These are phyloP conservation scores for Scleromitrula shiraiana DNA, from an alignment of 2,329 filamentous ascomycete species.

Conservation along the genomic window DNA sequence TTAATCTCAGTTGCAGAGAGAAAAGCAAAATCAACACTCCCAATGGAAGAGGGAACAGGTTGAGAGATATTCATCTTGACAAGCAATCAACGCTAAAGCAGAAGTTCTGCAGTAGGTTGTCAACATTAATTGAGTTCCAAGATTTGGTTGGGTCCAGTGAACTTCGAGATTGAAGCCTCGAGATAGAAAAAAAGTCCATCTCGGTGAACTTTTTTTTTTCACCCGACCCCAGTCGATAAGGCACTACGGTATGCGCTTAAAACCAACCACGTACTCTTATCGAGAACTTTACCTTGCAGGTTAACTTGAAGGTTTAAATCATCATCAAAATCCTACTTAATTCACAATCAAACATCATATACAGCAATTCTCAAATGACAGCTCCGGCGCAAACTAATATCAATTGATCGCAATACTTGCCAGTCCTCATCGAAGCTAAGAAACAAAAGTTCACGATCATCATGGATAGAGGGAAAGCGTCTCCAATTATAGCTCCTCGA, in stretches of 20 bases:
- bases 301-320: background rate
- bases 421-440: background rate
- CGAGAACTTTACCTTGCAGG: background rate
- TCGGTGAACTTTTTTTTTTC: constrained; percentile 8
- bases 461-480: constrained; percentile 45
- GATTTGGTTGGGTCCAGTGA: background rate
- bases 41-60: constrained; percentile 74
- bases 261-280: background rate
- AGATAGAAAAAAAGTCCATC: constrained; percentile 7
- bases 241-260: background rate
- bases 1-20: constrained; percentile 77
- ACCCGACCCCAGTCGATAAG: constrained; percentile 8
- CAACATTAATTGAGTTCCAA: background rate
- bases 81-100: constrained; percentile 9
- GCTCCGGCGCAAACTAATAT: too few species aligned
- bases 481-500: constrained; percentile 46
- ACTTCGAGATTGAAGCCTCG: constrained; percentile 2
- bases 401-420: too few species aligned
- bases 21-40: constrained; percentile 83
- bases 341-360: too few species aligned
- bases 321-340: too few species aligned
- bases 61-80: constrained; percentile 63
- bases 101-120: constrained; percentile 8
- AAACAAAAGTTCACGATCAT: background rate
- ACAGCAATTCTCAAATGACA: too few species aligned